Percentiles rank a stretch among this genome's conserved stretches.
Evolutionary conservation across 1,139 yeast species (phyloP).

Genomic region (Yamadazyma membranifaciens): DNA sequence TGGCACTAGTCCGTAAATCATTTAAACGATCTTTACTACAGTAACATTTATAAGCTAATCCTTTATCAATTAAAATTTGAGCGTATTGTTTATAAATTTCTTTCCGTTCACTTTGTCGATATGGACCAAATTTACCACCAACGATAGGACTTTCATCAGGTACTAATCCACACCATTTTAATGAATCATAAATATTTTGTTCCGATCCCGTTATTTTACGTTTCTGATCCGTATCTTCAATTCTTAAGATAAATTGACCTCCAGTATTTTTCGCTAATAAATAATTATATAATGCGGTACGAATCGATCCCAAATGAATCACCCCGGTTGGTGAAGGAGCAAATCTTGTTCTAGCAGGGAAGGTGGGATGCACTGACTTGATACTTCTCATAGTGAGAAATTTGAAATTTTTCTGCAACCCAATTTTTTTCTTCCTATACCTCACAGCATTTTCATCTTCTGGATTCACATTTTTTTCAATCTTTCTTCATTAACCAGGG

Average conservation of each 20-base stretch:
- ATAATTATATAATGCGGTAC: slow-evolving; percentile 92
- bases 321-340: slow-evolving; percentile 99
- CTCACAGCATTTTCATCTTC: not conserved
- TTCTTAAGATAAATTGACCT: slow-evolving; percentile 76
- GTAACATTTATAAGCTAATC: slow-evolving; percentile 81
- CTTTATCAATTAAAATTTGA: slow-evolving; percentile 53
- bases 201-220: slow-evolving; percentile 83
- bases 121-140: slow-evolving; percentile 65
- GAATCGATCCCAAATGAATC: slow-evolving; percentile 83
- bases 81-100: slow-evolving; percentile 62
- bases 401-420: slow-evolving; percentile 1
- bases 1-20: slow-evolving; percentile 68
- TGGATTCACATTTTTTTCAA: too few relatives aligned
- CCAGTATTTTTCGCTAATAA: slow-evolving; percentile 74
- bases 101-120: slow-evolving; percentile 78
- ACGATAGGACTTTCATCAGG: slow-evolving; percentile 67
- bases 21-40: slow-evolving; percentile 81
- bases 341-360: slow-evolving; percentile 83
- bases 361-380: slow-evolving; percentile 34
- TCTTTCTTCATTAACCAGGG: too few relatives aligned
- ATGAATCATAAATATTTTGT: slow-evolving; percentile 67
- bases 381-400: slow-evolving; percentile 1
- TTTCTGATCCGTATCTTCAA: slow-evolving; percentile 90
- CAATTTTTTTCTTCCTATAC: not conserved
- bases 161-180: slow-evolving; percentile 72